Percentiles rank a stretch among this genome's conserved stretches.
Conservation (phyloP, 257 asterid genomes). For the Fraxinus anomala region DNA sequence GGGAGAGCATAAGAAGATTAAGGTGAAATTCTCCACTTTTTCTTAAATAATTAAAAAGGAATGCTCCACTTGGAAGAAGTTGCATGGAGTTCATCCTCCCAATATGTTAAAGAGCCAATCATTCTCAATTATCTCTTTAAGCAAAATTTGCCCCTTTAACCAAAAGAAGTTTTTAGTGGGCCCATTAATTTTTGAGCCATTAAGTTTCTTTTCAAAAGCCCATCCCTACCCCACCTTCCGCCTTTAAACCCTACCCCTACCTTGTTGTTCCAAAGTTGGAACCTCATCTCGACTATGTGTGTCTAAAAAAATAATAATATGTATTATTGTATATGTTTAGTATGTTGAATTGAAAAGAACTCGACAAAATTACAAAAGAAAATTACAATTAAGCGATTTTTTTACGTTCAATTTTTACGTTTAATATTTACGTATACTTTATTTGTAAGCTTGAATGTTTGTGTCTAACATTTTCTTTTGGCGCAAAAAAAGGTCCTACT, state of each 20-base stretch:
- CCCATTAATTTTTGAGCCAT: slow-evolving; percentile 51
- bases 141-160: slow-evolving; percentile 29
- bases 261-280: neutral
- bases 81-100: slow-evolving; percentile 43
- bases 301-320: no score
- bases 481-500: neutral
- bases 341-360: neutral
- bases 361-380: neutral
- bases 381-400: neutral
- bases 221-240: slow-evolving; percentile 40
- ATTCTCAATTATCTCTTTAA: slow-evolving; percentile 27
- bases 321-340: neutral
- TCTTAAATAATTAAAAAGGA: slow-evolving; percentile 30
- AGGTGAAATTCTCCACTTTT: slow-evolving; percentile 32
- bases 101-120: slow-evolving; percentile 50
- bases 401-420: neutral
- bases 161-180: slow-evolving; percentile 66
- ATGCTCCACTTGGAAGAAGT: slow-evolving; percentile 33
- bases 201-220: slow-evolving; percentile 28
- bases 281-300: neutral
- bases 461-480: no score
- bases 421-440: neutral
- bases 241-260: slow-evolving; percentile 13
- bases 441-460: neutral
- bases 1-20: slow-evolving; percentile 19